Conservation (phyloP, 129 eudicot genomes). For the Apium graveolens region DNA sequence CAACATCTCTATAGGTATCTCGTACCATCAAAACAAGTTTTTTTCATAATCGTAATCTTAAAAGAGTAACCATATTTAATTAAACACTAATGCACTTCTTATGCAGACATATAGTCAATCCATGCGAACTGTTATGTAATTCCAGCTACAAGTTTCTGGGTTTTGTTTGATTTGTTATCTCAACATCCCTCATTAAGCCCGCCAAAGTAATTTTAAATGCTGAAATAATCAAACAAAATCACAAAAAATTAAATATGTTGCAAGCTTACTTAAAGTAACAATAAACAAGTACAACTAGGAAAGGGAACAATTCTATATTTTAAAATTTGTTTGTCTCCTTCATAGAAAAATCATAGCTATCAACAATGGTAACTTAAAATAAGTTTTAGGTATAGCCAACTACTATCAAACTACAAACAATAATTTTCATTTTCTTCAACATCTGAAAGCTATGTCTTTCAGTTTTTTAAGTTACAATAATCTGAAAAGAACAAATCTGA, state of each 20-base stretch:
- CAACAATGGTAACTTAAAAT: not conserved
- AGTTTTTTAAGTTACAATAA: not conserved
- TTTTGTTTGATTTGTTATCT: not conserved
- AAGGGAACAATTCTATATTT: not conserved
- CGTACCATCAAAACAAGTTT: not conserved
- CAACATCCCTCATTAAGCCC: not conserved
- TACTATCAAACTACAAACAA: not conserved
- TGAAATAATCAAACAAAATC: not conserved
- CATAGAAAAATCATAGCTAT: not conserved
- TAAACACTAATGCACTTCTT: not conserved
- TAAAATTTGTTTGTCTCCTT: not conserved
- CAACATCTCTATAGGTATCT: not conserved
- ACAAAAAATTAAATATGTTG: slow-evolving; percentile 1
- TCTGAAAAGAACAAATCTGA: slow-evolving; percentile 3
- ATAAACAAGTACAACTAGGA: not conserved
- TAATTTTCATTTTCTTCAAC: not conserved
- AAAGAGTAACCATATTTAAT: not conserved
- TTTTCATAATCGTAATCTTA: not conserved
- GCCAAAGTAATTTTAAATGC: not conserved
- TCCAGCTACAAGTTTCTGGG: not conserved
- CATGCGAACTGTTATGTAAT: not conserved
- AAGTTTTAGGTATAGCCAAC: slow-evolving; percentile 5
- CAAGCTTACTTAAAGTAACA: slow-evolving; percentile 4
- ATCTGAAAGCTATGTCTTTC: slow-evolving; percentile 11
- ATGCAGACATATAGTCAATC: not conserved